phyloP scores from a whole-genome alignment of 495 filamentous ascomycete species.

The Daldinia bambusicola region DNA sequence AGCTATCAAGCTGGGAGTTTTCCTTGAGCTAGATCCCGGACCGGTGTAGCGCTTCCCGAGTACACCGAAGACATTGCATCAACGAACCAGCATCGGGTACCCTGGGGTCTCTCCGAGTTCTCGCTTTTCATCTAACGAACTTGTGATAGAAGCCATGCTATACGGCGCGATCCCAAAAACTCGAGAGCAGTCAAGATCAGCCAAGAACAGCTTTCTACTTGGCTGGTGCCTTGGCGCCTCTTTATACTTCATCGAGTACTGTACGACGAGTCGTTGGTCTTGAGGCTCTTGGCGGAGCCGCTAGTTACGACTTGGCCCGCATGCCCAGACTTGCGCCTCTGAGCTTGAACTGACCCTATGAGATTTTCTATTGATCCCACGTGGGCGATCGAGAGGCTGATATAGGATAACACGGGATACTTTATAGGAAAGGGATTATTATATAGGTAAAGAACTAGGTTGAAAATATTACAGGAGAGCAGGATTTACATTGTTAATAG shows the following conservation, averaged over 20 bases:
- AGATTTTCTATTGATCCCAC: conserved; percentile 8
- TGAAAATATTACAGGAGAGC: not conserved
- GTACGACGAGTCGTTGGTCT: conserved; percentile 4
- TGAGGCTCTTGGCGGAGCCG: conserved; percentile 23
- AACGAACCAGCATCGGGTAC: not conserved
- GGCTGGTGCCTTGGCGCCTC: conserved; percentile 20
- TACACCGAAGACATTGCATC: not conserved
- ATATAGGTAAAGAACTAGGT: not conserved
- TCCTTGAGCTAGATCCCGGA: not conserved
- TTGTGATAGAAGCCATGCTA: not conserved
- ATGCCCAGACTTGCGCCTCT: not conserved
- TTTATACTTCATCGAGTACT: conserved; percentile 10
- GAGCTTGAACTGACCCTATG: conserved; percentile 8
- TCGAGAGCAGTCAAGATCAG: conserved; percentile 2
- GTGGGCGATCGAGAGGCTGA: conserved; percentile 12
- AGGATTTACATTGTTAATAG: too few relatives aligned
- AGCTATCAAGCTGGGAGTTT: not conserved
- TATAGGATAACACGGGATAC: conserved; percentile 1
- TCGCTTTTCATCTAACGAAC: not conserved
- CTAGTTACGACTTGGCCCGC: conserved; percentile 16
- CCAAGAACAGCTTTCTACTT: conserved; percentile 18
- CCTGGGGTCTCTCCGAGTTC: not conserved
- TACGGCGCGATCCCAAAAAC: not conserved
- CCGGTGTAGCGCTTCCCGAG: not conserved
- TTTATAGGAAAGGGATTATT: not conserved